phyloP scores from a whole-genome alignment of 257 asterid species.

The Coffea eugenioides region DNA sequence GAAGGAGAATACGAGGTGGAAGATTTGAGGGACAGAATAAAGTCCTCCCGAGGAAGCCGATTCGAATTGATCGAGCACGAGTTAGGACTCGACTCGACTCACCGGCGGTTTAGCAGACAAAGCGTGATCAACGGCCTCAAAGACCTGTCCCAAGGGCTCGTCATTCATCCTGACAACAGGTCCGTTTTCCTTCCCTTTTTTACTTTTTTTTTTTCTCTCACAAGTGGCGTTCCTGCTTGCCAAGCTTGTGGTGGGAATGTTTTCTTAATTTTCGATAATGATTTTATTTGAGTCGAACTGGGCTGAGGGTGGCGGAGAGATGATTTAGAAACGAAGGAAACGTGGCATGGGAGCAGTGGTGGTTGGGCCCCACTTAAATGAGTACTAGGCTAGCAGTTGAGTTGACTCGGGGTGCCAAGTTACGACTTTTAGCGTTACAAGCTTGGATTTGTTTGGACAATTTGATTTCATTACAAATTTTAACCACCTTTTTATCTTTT shows the following conservation, averaged over 20 bases:
- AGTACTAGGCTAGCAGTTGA: too few species aligned
- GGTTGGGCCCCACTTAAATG: background rate
- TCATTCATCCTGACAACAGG: constrained; percentile 70
- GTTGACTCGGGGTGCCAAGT: too few species aligned
- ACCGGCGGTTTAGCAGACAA: constrained; percentile 51
- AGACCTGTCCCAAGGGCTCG: constrained; percentile 51
- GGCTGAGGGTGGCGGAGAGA: background rate
- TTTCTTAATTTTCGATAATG: background rate
- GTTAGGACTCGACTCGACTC: constrained; percentile 34
- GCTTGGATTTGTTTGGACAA: too few species aligned
- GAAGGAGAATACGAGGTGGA: constrained; percentile 48
- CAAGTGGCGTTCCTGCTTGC: background rate
- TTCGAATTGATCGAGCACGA: constrained; percentile 46
- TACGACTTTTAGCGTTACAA: too few species aligned
- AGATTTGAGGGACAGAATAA: constrained; percentile 44
- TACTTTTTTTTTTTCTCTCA: too few species aligned
- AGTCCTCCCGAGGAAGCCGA: constrained; percentile 34
- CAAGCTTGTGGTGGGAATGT: background rate
- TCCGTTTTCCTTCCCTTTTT: constrained; percentile 3
- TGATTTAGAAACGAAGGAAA: background rate
- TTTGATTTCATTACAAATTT: too few species aligned
- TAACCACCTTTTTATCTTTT: too few species aligned
- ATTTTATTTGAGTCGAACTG: background rate
- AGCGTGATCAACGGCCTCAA: constrained; percentile 52
- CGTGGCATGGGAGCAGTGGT: constrained; percentile 12